Conservation (phyloP, 345 rosid species). For the Lumnitzera racemosa region DNA sequence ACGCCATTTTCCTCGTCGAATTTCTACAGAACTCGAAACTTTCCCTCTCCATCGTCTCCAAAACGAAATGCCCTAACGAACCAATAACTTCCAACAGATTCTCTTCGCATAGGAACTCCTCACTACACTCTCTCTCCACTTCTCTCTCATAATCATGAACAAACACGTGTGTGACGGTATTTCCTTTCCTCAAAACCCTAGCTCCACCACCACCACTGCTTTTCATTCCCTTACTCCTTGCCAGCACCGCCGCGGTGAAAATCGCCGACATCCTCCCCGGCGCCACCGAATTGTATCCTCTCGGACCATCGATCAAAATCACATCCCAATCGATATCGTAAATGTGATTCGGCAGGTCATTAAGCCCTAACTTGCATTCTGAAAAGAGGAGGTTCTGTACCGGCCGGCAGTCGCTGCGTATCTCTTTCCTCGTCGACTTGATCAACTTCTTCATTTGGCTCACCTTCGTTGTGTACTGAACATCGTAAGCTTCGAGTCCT, state of each 20-base stretch:
- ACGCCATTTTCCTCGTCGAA: slow-evolving; percentile 16
- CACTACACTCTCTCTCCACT: slow-evolving; percentile 60
- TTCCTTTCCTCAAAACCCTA: too few relatives aligned
- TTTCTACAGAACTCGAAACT: slow-evolving; percentile 44
- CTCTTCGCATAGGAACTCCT: slow-evolving; percentile 68
- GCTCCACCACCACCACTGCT: slow-evolving; percentile 6
- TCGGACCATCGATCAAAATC: slow-evolving; percentile 74
- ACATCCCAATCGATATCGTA: slow-evolving; percentile 80
- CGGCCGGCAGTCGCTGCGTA: slow-evolving; percentile 53
- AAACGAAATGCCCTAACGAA: slow-evolving; percentile 46
- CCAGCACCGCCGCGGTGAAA: slow-evolving; percentile 72
- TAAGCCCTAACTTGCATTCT: slow-evolving; percentile 69
- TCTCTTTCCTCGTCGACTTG: slow-evolving; percentile 24
- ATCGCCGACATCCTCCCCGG: slow-evolving; percentile 90
- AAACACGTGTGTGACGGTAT: slow-evolving; percentile 51
- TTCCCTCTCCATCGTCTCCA: slow-evolving; percentile 20
- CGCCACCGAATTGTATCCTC: slow-evolving; percentile 45
- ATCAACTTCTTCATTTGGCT: slow-evolving; percentile 39
- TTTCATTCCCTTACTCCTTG: slow-evolving; percentile 40
- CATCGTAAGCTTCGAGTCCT: slow-evolving; percentile 71
- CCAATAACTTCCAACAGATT: slow-evolving; percentile 51
- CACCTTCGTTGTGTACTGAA: slow-evolving; percentile 68
- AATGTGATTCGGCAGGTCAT: slow-evolving; percentile 76
- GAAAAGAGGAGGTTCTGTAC: slow-evolving; percentile 89
- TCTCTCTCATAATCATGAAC: slow-evolving; percentile 69